Percentiles rank a stretch among this genome's conserved stretches.
These are phyloP conservation scores for Exutisphaerella laricina DNA, from an alignment of 2,329 filamentous ascomycete genomes.

Conservation along the genomic window DNA sequence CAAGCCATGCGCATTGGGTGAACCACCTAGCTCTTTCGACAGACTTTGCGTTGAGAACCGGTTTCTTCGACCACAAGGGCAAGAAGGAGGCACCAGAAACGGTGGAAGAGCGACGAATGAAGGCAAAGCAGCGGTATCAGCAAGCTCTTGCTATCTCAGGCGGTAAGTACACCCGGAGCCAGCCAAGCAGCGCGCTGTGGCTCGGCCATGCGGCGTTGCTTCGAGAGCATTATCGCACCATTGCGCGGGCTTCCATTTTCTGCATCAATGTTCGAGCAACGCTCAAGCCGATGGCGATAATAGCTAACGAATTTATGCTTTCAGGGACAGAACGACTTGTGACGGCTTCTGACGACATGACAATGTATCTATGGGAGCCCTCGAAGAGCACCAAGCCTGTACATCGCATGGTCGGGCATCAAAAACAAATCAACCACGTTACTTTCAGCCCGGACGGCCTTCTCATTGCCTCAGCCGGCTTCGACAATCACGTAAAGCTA, in stretches of 20 bases:
- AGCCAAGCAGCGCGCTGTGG: too few relatives aligned
- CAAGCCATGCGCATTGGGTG: slow-evolving; percentile 85
- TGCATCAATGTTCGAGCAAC: too few relatives aligned
- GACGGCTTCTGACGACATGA: slow-evolving; percentile 91
- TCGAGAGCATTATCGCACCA: too few relatives aligned
- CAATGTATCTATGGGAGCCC: slow-evolving; percentile 93
- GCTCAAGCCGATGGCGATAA: too few relatives aligned
- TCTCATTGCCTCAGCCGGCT: slow-evolving; percentile 80
- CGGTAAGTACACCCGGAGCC: too few relatives aligned
- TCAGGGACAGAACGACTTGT: slow-evolving; percentile 82
- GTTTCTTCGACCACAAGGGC: slow-evolving; percentile 77
- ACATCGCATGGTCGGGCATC: slow-evolving; percentile 83
- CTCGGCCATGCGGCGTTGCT: too few relatives aligned
- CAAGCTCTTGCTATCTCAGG: slow-evolving; percentile 61
- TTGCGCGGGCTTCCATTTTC: too few relatives aligned
- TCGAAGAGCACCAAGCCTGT: slow-evolving; percentile 72
- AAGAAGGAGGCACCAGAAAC: slow-evolving; percentile 59
- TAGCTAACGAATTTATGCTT: too few relatives aligned
- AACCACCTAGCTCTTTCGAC: slow-evolving; percentile 93
- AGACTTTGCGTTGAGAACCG: slow-evolving; percentile 80
- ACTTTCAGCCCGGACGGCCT: slow-evolving; percentile 86
- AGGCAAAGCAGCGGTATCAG: slow-evolving; percentile 77
- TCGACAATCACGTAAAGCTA: slow-evolving; percentile 91
- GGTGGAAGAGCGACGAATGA: slow-evolving; percentile 63
- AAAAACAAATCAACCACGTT: slow-evolving; percentile 95